Conservation (phyloP, 306 rosid species). For the Sphenostylis stenocarpa region DNA sequence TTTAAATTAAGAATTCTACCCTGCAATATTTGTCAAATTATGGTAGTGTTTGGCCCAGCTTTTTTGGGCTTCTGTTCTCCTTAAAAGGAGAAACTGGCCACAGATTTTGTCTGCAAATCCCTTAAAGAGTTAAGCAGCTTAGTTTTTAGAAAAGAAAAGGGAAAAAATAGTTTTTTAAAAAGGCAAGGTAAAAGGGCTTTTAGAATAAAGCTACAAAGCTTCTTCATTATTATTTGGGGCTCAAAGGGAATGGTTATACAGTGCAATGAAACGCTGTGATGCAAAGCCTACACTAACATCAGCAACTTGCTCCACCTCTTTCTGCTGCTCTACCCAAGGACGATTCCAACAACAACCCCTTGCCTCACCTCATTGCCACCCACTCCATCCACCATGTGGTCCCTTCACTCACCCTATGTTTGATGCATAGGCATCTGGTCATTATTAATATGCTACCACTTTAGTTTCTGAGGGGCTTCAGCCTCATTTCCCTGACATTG, state of each 20-base stretch:
- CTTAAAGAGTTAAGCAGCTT: neutral
- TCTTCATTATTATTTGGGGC: neutral
- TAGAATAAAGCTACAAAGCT: neutral
- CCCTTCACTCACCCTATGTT: constrained; percentile 61
- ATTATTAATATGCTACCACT: constrained; percentile 63
- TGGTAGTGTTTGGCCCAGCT: neutral
- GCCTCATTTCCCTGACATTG: constrained; percentile 82
- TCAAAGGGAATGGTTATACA: neutral
- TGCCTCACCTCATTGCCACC: constrained; percentile 68
- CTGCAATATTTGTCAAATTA: constrained; percentile 20
- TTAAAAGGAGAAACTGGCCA: neutral
- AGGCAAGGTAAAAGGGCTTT: neutral
- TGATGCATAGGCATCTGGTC: constrained; percentile 60
- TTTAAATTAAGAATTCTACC: constrained; percentile 1
- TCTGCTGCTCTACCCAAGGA: constrained; percentile 73
- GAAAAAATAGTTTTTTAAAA: neutral
- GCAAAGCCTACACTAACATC: constrained; percentile 80
- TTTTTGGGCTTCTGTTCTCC: neutral
- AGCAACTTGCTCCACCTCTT: constrained; percentile 77
- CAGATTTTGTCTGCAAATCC: neutral
- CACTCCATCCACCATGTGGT: constrained; percentile 77
- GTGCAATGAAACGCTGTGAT: constrained; percentile 26
- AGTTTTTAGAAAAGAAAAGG: neutral
- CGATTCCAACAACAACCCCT: constrained; percentile 51
- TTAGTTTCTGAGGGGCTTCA: constrained; percentile 76